Base-by-base conservation (phyloP, 306 rosid species). In the Oxytropis ochrocephala region DNA sequence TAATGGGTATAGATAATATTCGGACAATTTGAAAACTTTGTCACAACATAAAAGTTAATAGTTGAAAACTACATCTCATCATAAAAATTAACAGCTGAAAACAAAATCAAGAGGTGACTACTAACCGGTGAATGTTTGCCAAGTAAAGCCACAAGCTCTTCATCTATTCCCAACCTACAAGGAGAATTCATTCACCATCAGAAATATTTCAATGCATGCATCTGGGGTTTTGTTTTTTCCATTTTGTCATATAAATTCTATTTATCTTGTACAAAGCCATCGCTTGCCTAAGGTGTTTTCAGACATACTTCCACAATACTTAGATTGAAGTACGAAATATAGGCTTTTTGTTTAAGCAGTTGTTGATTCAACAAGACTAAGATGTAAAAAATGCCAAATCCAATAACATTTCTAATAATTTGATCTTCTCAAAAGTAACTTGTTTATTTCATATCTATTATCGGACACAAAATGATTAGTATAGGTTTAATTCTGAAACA, bases 161-260 rank as follows among this genome's bases (percentile, higher is more conserved):
- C 98, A 75, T 90, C 98, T 43, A 94, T 94, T 51, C 98, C 97
- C 71, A 94, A 79, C 86, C 97, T 93, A 74, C 58, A 46, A 69
- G 14, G 70, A 65, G 46, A 35, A 83, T 69, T 33, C 72, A 66
- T 71, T 46, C 38, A 84, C 38, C 33, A 70, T 69, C 56, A 77
- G 44, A 41, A 50, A 61, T 49, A 63, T 55, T 75, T 55, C 57
- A 18, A 36, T 44, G 54, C 57, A 52, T n/a, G 69, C 56, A 63
- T 19, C 69, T 64, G 61, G 47, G 63, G 41, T 30, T 41, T 49
- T 36, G 19, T 38, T 42, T 67, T 48, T 67, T 36, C 5, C 16
- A 41, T 65, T 17, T 46, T 54, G 21, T 24, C 14, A 8, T 16
- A 55, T 21, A 44, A 60, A 69, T 43, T 53, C 3, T 52, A 19